A percentile compares a stretch with the other conserved stretches of the same genome.
These are phyloP conservation scores for Ceratobasidium sp. DNA, from an alignment of 1,284 basidiomycete species.

Conservation along the genomic window DNA sequence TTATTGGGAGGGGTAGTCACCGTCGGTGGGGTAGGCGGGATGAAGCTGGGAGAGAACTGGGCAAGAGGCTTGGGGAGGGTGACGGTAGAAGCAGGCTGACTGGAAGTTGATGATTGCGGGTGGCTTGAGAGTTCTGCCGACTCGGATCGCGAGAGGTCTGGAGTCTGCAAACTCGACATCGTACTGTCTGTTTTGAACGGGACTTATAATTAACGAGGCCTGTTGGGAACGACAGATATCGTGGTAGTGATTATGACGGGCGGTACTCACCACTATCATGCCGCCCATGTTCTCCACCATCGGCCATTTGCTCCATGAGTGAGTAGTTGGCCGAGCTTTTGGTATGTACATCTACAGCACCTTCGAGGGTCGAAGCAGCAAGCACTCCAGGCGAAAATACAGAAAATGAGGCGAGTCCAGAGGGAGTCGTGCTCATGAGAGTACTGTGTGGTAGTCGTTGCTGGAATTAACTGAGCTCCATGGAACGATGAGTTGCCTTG, in stretches of 20 bases:
- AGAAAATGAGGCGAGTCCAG: not conserved
- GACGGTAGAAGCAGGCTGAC: slow-evolving; percentile 6
- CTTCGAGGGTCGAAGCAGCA: slow-evolving; percentile 4
- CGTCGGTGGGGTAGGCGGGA: slow-evolving; percentile 32
- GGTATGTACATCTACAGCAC: slow-evolving; percentile 8
- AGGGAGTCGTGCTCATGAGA: slow-evolving; percentile 1
- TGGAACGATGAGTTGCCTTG: not conserved
- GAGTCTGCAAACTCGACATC: slow-evolving; percentile 15
- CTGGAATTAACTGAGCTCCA: slow-evolving; percentile 2
- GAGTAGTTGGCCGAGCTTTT: slow-evolving; percentile 8
- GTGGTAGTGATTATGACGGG: not conserved
- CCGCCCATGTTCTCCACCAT: not conserved
- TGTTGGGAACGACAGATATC: no score
- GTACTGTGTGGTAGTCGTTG: not conserved
- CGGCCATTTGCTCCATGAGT: slow-evolving; percentile 10
- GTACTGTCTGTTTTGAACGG: not conserved
- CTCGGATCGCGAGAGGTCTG: not conserved
- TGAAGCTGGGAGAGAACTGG: slow-evolving; percentile 14
- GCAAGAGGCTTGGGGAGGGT: not conserved
- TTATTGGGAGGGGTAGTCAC: not conserved
- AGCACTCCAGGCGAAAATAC: slow-evolving; percentile 5
- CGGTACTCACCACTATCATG: slow-evolving; percentile 7
- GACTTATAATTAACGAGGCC: not conserved
- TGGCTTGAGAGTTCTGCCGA: not conserved
- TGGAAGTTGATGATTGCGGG: slow-evolving; percentile 4